Base-by-base conservation (phyloP, 441 rosid species). In the Pelargonium australe region DNA sequence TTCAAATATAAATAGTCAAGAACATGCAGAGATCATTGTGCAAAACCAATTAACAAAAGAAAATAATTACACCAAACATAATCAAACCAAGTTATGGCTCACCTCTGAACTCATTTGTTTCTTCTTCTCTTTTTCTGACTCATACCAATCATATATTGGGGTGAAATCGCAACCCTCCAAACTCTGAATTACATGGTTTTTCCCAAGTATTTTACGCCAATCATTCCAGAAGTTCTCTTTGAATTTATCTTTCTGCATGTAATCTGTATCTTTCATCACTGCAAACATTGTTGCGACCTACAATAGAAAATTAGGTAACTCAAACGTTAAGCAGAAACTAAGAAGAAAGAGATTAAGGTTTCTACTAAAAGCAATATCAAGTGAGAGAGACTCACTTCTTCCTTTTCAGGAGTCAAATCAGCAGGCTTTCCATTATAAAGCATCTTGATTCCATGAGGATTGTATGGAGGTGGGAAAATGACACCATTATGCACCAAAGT, bases 271-370 rank as follows among this genome's bases (percentile, higher is more conserved):
- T 82, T 83, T 83, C 99, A 95, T 95, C 76, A 95, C 94, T 2
- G 92, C 99, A 87, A 77, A 91, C 99, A 95, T 95, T 40, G 98
- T 92, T 67, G 99, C 99, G 71, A 91, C 98, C 98, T 95, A 89
- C 85, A 85, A 66, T 82, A 74, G 53, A 76, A 5, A 67, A 72
- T 63, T 14, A 53, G 60, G 23, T 4, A 4, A 34, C 60, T 16
- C 60, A 53, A 53, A 53, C 16, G 60, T 53, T 53, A 53, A 53
- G 16, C 20, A 14, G 60, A 14, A 16, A 14, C 19, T 53, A 53
- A 4, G 14, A 14, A 53, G 60, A 53, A 16, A 53, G 23, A 53
- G 8, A 53, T 53, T 5, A 53, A 14, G 60, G 14, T 53, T 14
- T 53, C 60, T 53, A 53, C 8, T 53, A 53, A 53, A 14, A 14